Conservation (phyloP, 345 rosid species). For the Eucalyptus shirleyi region DNA sequence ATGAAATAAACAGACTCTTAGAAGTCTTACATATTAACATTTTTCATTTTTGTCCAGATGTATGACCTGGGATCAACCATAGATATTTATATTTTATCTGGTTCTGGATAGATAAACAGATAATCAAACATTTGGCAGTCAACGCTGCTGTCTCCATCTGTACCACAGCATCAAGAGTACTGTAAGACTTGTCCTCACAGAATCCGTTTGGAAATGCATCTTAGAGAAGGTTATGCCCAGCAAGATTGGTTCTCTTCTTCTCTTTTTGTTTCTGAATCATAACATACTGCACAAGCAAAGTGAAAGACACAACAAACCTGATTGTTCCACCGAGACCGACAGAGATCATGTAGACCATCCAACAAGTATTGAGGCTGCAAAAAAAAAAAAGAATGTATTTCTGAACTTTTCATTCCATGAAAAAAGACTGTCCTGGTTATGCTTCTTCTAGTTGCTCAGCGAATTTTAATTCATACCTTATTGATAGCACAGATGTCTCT, state of each 20-base stretch:
- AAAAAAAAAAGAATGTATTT: background rate
- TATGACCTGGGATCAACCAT: background rate
- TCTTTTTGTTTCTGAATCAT: background rate
- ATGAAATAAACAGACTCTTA: background rate
- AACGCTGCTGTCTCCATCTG: background rate
- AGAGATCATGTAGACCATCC: slow-evolving; percentile 61
- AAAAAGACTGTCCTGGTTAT: background rate
- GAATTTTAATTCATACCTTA: background rate
- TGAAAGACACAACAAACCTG: slow-evolving; percentile 15
- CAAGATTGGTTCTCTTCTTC: background rate
- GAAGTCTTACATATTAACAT: background rate
- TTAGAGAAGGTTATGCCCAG: background rate
- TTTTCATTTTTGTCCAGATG: background rate
- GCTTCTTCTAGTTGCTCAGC: background rate
- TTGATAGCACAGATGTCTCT: slow-evolving; percentile 2
- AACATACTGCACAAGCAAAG: background rate
- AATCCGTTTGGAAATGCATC: background rate
- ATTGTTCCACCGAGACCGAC: slow-evolving; percentile 57
- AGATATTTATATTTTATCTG: background rate
- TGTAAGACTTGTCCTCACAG: background rate
- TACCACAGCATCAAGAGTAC: background rate
- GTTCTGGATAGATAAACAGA: background rate
- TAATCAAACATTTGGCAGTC: background rate
- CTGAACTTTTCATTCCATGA: background rate
- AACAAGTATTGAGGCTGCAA: slow-evolving; percentile 57